phyloP scores from a whole-genome alignment of 305 asterid genomes.

The Fraxinus baroniana region DNA sequence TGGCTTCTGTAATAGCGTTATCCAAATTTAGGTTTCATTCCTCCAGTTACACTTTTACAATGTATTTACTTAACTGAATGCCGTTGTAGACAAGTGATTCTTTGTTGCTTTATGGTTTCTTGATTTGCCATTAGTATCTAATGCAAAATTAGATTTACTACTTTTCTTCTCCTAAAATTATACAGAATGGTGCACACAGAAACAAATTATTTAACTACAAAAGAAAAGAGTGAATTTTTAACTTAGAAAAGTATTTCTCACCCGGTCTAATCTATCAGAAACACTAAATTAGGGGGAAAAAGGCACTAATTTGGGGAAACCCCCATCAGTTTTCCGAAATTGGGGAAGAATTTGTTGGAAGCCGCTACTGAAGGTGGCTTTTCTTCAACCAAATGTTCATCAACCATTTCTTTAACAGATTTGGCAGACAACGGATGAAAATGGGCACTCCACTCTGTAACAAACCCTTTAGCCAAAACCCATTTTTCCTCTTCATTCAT shows the following conservation, averaged over 20 bases:
- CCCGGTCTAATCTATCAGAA: not conserved
- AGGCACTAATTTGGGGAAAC: slow-evolving; percentile 21
- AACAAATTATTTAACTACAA: not conserved
- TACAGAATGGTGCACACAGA: not conserved
- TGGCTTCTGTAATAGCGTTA: not conserved
- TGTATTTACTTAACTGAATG: not conserved
- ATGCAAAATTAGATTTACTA: not conserved
- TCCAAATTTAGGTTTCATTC: not conserved
- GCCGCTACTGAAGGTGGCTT: slow-evolving; percentile 14
- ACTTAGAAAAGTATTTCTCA: not conserved
- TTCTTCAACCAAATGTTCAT: slow-evolving; percentile 42
- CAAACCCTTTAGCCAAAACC: slow-evolving; percentile 51
- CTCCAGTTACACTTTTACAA: not conserved
- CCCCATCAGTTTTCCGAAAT: slow-evolving; percentile 44
- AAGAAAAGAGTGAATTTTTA: too few species aligned
- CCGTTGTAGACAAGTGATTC: not conserved
- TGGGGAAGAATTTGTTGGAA: slow-evolving; percentile 34
- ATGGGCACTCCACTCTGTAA: slow-evolving; percentile 60
- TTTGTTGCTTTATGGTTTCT: not conserved
- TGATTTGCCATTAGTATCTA: not conserved
- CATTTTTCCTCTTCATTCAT: slow-evolving; percentile 56
- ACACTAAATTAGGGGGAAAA: not conserved
- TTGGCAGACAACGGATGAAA: slow-evolving; percentile 74
- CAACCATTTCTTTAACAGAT: slow-evolving; percentile 66
- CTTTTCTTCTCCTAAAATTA: not conserved